Conservation (phyloP, 352 stramenopile species). For the Globisporangium polare region DNA sequence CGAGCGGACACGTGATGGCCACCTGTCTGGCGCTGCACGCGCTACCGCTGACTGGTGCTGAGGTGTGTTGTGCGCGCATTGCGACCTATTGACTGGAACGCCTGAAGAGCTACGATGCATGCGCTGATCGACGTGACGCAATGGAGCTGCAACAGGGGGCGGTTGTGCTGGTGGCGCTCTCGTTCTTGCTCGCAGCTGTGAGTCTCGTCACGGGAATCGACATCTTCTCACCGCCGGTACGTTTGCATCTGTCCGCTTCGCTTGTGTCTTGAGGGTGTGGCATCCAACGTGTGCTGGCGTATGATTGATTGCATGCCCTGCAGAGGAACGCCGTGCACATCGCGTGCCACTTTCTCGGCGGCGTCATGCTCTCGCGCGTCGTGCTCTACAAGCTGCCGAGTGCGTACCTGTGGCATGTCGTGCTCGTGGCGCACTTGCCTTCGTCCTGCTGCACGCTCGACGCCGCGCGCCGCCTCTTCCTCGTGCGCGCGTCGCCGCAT, state of each 20-base stretch:
- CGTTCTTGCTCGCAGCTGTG: slow-evolving; percentile 34
- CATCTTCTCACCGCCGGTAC: slow-evolving; percentile 43
- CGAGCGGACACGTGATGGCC: slow-evolving; percentile 50
- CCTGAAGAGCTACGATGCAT: not conserved
- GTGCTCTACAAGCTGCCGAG: slow-evolving; percentile 36
- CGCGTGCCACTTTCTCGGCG: slow-evolving; percentile 55
- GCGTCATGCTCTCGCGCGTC: slow-evolving; percentile 51
- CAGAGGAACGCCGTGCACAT: slow-evolving; percentile 57
- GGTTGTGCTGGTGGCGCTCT: slow-evolving; percentile 29
- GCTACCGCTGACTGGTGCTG: slow-evolving; percentile 2
- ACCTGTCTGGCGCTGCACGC: slow-evolving; percentile 31
- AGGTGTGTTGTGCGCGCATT: not conserved
- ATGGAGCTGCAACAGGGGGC: slow-evolving; percentile 14
- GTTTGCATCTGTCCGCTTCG: not conserved
- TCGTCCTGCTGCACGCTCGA: slow-evolving; percentile 29
- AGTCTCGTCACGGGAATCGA: slow-evolving; percentile 46
- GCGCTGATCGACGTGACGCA: not conserved
- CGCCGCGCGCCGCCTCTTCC: slow-evolving; percentile 23
- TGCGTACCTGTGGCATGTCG: slow-evolving; percentile 47
- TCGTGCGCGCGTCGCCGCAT: slow-evolving; percentile 22
- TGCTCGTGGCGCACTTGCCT: slow-evolving; percentile 32
- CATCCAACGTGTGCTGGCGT: not conserved
- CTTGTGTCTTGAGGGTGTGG: not conserved
- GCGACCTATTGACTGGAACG: not conserved
- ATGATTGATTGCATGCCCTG: not conserved